A percentile compares a stretch with the other conserved stretches of the same genome.
These are phyloP conservation scores for Cladosporium austrohemisphaericum DNA, from an alignment of 2,329 filamentous ascomycete species.

Conservation along the genomic window DNA sequence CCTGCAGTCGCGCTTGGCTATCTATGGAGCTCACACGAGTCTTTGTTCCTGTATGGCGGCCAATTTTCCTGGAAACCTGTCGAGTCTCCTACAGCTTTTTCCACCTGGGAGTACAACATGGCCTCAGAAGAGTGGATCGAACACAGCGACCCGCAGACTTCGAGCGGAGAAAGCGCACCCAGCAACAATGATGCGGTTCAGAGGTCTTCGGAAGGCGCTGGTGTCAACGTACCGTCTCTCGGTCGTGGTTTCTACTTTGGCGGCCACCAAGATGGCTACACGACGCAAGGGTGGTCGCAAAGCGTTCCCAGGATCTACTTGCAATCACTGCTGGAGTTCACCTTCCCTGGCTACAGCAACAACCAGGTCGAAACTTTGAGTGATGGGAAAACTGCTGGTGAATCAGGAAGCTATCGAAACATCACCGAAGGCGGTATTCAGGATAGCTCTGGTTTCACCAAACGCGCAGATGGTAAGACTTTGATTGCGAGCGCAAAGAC, in stretches of 20 bases:
- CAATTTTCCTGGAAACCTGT: constrained; percentile 64
- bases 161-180: constrained; percentile 60
- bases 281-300: constrained; percentile 65
- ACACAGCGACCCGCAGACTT: constrained; percentile 58
- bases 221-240: constrained; percentile 64
- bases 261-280: constrained; percentile 66
- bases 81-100: constrained; percentile 54
- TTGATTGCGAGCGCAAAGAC: not conserved
- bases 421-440: constrained; percentile 70
- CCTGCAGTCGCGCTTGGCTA: constrained; percentile 70
- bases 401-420: constrained; percentile 65
- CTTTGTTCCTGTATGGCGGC: constrained; percentile 70
- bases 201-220: constrained; percentile 69
- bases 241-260: constrained; percentile 76
- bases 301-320: constrained; percentile 63
- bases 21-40: constrained; percentile 68
- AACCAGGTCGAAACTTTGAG: constrained; percentile 56
- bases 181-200: constrained; percentile 56
- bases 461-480: constrained; percentile 60
- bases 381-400: constrained; percentile 53
- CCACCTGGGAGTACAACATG: constrained; percentile 69
- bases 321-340: constrained; percentile 71
- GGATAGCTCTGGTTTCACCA: constrained; percentile 62
- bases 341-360: constrained; percentile 67
- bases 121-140: constrained; percentile 58